These are phyloP conservation scores for Cynara cardunculus DNA, from an alignment of 129 eudicot species.

Conservation along the genomic window DNA sequence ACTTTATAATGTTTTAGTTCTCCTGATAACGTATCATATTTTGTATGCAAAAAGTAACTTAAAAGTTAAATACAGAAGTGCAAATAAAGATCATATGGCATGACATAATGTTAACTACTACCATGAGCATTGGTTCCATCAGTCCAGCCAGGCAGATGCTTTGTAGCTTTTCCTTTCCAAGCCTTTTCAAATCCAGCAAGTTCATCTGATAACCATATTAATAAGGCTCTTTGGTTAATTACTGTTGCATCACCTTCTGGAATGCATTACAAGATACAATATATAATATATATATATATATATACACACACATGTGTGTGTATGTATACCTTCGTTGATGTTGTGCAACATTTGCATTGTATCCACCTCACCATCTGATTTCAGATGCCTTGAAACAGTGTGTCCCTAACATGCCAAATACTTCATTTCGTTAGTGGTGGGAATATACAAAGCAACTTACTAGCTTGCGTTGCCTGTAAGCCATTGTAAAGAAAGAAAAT, in stretches of 20 bases:
- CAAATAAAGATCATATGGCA: not conserved
- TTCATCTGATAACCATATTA: conserved; percentile 47
- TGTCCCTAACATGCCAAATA: conserved; percentile 51
- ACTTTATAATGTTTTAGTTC: too few relatives aligned
- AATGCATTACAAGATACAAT: not conserved
- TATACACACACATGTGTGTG: not conserved
- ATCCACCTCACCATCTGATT: conserved; percentile 75
- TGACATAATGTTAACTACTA: not conserved
- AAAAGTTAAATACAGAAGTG: not conserved
- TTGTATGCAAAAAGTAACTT: not conserved
- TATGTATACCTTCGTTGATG: conserved; percentile 52
- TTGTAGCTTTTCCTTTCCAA: conserved; percentile 67
- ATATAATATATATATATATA: not conserved
- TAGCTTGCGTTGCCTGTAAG: not conserved
- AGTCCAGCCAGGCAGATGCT: conserved; percentile 58
- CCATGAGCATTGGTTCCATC: conserved; percentile 28
- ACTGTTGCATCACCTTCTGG: not conserved
- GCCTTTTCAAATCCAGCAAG: conserved; percentile 63
- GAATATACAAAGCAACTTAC: not conserved
- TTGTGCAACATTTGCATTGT: conserved; percentile 84
- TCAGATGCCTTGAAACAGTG: conserved; percentile 62
- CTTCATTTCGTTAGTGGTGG: not conserved
- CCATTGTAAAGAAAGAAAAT: not conserved
- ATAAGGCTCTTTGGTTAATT: not conserved
- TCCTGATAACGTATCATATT: not conserved